A percentile compares a stretch with the other conserved stretches of the same genome.
phyloP scores from a whole-genome alignment of 495 filamentous ascomycete genomes.

The Xanthoparmelia taractica region DNA sequence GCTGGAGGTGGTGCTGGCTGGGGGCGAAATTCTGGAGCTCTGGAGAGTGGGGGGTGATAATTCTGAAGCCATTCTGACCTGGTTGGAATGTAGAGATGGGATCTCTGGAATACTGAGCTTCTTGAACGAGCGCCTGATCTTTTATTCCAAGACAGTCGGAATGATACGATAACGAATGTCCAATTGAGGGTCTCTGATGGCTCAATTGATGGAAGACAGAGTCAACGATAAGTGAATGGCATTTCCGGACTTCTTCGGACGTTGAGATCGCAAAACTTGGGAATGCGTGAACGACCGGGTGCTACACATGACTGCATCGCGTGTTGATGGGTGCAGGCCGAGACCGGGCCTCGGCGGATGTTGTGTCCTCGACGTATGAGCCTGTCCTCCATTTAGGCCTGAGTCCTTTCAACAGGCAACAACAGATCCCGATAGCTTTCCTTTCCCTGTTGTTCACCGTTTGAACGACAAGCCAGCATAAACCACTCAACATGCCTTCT shows the following conservation, averaged over 20 bases:
- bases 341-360: not conserved
- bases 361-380: constrained; percentile 5
- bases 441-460: not conserved
- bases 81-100: not conserved
- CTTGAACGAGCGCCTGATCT: not conserved
- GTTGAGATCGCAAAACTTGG: not conserved
- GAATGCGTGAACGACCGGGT: not conserved
- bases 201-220: not conserved
- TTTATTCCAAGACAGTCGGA: not conserved
- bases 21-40: not conserved
- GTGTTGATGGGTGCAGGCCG: not conserved
- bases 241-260: not conserved
- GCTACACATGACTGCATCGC: not conserved
- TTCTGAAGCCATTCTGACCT: not conserved
- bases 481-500: constrained; percentile 15
- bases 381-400: not conserved
- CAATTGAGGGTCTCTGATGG: not conserved
- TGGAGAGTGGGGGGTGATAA: not conserved
- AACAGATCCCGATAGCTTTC: not conserved
- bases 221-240: not conserved
- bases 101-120: not conserved
- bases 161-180: not conserved
- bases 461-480: not conserved
- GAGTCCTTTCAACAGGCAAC: not conserved
- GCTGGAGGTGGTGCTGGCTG: constrained; percentile 1